Base-by-base conservation (phyloP, 208 protist genomes). In the Tritrichomonas musculus region DNA sequence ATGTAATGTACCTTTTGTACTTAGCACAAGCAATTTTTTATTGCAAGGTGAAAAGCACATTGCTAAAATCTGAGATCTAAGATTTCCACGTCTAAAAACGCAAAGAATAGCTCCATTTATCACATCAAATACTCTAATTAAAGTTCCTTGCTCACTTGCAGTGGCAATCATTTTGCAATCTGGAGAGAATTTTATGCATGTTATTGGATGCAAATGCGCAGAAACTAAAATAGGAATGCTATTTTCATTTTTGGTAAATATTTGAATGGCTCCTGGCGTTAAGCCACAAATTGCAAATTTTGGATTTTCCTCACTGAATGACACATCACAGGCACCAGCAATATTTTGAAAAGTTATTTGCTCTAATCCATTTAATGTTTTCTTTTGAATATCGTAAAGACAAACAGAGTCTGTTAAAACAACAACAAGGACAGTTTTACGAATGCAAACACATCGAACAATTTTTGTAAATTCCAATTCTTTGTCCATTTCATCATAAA, bases 211-310 rank as follows among this genome's bases (percentile, higher is more conserved):
- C 20, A 44, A 20, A 17, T 88, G 77, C 2, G 77, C 77, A 5
- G 33, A 44, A 47, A 88, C 53, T 57, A 88, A 27, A 27, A 88
- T 57, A 39, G 77, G 77, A 17, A 17, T 17, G 17, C 33, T 47
- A 50, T 88, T 30, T 53, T 88, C 77, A 39, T 44, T 33, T 47
- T 53, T n/a, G 1, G 47, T 57, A 60, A 49, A 88, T 57, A 88
- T 47, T n/a, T 47, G 39, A 39, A 88, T 57, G 20, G 77, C 20
- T 20, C 77, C 77, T 33, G 77, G 77, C 53, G 47, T 57, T 5
- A 88, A n/a, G 0, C 77, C 77, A 57, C 77, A 88, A 39, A 88
- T 47, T 33, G 77, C 77, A 57, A 88, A 39, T 33, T 53, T 88
- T 39, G 77, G 47, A 39, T 57, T 57, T 57, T 88, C 47, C 13